phyloP scores from a whole-genome alignment of 2,329 filamentous ascomycete species.

The Ophiostoma tasmaniense region DNA sequence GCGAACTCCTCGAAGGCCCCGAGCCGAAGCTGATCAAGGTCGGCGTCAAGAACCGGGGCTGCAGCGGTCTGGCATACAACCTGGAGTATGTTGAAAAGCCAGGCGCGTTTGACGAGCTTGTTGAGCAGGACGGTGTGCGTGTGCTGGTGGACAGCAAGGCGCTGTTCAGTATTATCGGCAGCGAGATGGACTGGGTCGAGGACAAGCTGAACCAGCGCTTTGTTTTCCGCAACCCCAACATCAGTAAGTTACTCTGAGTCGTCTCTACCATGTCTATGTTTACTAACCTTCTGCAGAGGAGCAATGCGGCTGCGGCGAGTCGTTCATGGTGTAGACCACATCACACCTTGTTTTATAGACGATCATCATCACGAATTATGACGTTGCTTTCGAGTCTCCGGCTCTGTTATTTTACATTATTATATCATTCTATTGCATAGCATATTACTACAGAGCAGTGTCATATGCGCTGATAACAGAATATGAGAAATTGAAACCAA shows the following conservation, averaged over 20 bases:
- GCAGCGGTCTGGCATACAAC: constrained; percentile 87
- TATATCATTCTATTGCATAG: neutral
- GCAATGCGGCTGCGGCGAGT: constrained; percentile 92
- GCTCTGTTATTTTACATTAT: neutral
- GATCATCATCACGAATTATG: neutral
- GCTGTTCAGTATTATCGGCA: constrained; percentile 94
- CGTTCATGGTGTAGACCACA: constrained; percentile 66
- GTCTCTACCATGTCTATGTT: neutral
- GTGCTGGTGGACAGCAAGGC: constrained; percentile 97
- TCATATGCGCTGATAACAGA: neutral
- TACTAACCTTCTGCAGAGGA: constrained; percentile 55
- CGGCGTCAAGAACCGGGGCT: constrained; percentile 87
- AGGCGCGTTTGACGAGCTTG: constrained; percentile 77
- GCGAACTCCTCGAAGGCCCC: constrained; percentile 68
- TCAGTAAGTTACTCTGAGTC: constrained; percentile 64
- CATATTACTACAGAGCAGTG: neutral
- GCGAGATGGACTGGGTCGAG: constrained; percentile 98
- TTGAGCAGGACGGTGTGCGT: constrained; percentile 93
- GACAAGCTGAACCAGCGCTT: constrained; percentile 90
- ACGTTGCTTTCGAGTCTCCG: neutral
- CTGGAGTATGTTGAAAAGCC: constrained; percentile 92
- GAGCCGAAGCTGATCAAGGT: constrained; percentile 90
- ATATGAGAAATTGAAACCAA: neutral
- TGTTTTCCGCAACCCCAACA: constrained; percentile 94
- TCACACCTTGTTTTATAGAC: neutral